Base-by-base conservation (phyloP, 1,139 yeast genomes). In the Sugiyamaella neomexicana region DNA sequence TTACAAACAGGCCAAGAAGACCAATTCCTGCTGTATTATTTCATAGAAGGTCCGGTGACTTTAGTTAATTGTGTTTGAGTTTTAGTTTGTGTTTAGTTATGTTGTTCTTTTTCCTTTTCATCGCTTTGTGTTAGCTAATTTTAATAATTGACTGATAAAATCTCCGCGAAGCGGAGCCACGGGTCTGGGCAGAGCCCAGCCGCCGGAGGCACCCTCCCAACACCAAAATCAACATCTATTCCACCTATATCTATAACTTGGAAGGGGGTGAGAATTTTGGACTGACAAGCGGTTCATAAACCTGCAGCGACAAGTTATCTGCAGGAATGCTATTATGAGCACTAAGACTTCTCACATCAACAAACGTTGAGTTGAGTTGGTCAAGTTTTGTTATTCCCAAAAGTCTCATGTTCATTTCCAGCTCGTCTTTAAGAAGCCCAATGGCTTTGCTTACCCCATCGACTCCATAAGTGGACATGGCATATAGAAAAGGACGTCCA, bases 1-100 rank as follows among this genome's bases (percentile, higher is more conserved):
- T 70, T 93, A 93, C 77, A 90, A 89, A 70, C 97, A 93, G 73
- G 99, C 99, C 38, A 90, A 91, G 77, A 90, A 89, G 81, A 90
- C 98, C 46, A 93, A 93, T 75, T 89, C 97, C 25, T 93, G 99
- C 75, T 95, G 99, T 76, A 79, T 86, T 20, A 80, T 91, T 62
- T 81, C 86, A 79, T 89, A 62, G 61, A 43, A 13, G 39, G 8
- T 8, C 17, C n/a, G 39, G 34, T 45, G 29, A 36, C 42, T n/a
- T 36, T 45, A 10, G 25, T 41, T 34, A 5, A n/a, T 44, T n/a
- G 27, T 44, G 31, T 10, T 16, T 16, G 10, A 32, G 39, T 34
- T 44, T 44, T 36, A 10, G 3, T 39, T 23, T 40, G 20, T 27
- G 16, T 40, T 40, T n/a, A n/a, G n/a, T n/a, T n/a, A n/a, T n/a